These are phyloP conservation scores for Harringtonia lauricola DNA, from an alignment of 2,329 filamentous ascomycete species.

Conservation along the genomic window DNA sequence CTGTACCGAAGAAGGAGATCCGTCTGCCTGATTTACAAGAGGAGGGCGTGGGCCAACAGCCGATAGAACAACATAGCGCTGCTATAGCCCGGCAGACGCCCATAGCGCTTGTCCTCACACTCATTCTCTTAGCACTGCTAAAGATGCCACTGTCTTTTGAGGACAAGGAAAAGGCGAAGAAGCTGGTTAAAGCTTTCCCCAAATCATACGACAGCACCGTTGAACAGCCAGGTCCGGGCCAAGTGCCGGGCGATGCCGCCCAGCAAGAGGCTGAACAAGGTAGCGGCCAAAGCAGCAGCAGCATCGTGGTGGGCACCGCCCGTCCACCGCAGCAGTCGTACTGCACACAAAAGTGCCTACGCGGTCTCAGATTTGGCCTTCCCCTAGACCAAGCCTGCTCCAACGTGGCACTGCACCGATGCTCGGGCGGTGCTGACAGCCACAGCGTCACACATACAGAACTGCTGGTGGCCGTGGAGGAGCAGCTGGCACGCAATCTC, in stretches of 20 bases:
- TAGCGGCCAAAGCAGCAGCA: not conserved
- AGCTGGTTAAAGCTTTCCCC: not conserved
- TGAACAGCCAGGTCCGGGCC: not conserved
- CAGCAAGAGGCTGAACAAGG: not conserved
- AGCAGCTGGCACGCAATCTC: not conserved
- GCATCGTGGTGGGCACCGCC: not conserved
- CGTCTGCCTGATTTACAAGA: not conserved
- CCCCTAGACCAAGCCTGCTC: not conserved
- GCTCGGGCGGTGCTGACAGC: not conserved
- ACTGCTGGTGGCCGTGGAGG: not conserved
- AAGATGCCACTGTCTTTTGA: not conserved
- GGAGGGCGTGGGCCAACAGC: not conserved
- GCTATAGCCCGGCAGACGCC: not conserved
- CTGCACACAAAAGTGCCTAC: slow-evolving; percentile 2
- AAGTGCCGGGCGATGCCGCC: not conserved
- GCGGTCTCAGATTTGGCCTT: not conserved
- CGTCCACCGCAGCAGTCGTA: not conserved
- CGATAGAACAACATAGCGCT: not conserved
- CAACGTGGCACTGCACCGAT: not conserved
- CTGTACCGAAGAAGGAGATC: not conserved
- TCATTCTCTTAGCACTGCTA: not conserved
- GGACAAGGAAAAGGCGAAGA: not conserved
- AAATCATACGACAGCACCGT: not conserved
- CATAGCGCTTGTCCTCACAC: not conserved
- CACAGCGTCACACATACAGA: not conserved